phyloP scores from a whole-genome alignment of 495 filamentous ascomycete genomes.

The Pyrenula massariospora region DNA sequence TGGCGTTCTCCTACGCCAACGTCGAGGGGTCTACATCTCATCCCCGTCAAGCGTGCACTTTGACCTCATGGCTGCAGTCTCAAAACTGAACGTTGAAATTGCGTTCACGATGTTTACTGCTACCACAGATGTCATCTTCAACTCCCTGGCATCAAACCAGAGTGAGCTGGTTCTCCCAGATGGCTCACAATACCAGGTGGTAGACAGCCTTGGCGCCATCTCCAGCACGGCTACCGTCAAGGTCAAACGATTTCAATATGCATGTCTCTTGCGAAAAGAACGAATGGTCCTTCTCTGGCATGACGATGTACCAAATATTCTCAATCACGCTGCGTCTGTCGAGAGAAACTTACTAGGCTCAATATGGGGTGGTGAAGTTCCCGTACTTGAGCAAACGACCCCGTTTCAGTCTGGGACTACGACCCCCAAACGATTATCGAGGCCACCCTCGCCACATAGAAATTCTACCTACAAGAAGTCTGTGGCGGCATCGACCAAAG shows the following conservation, averaged over 20 bases:
- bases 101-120: conserved; percentile 28
- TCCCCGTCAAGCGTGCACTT: conserved; percentile 2
- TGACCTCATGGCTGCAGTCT: conserved; percentile 12
- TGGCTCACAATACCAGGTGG: conserved; percentile 18
- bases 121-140: conserved; percentile 17
- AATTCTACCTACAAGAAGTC: conserved; percentile 4
- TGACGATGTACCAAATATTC: conserved; percentile 21
- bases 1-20: conserved; percentile 5
- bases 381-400: background rate
- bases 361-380: too few species aligned
- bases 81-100: conserved; percentile 13
- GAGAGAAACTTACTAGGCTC: conserved; percentile 18
- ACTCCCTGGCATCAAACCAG: conserved; percentile 19
- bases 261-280: conserved; percentile 20
- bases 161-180: conserved; percentile 18
- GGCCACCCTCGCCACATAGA: conserved; percentile 6
- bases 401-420: conserved; percentile 4
- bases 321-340: conserved; percentile 20
- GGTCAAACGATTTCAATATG: conserved; percentile 15
- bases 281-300: conserved; percentile 25
- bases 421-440: conserved; percentile 3
- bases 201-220: conserved; percentile 21
- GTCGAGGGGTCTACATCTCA: conserved; percentile 4
- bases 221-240: conserved; percentile 10
- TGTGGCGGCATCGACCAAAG: conserved; percentile 3